Conservation (phyloP, 2,329 filamentous ascomycete species). For the Clonostachys solani region DNA sequence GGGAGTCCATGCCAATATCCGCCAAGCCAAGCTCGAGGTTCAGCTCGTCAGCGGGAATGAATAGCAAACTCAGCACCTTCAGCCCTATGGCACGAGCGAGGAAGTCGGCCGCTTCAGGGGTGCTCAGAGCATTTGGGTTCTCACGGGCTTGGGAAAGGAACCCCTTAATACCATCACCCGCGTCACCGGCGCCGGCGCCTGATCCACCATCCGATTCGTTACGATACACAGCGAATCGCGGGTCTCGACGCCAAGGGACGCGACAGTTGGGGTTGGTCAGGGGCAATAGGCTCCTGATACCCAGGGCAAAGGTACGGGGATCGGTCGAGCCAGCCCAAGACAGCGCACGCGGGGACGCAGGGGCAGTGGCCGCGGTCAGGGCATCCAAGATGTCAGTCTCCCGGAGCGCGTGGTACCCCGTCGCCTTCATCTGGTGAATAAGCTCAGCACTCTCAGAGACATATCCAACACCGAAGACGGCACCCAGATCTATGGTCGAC, state of each 20-base stretch:
- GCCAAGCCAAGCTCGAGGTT: constrained; percentile 7
- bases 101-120: not conserved
- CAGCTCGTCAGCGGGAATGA: constrained; percentile 4
- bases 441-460: not conserved
- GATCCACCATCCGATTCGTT: constrained; percentile 3
- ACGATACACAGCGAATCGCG: not conserved
- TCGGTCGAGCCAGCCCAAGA: not conserved
- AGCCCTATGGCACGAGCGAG: constrained; percentile 1
- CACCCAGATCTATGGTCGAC: not conserved
- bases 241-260: not conserved
- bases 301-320: not conserved
- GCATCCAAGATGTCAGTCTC: not conserved
- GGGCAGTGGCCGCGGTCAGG: not conserved
- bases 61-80: not conserved
- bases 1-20: constrained; percentile 11
- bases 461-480: not conserved
- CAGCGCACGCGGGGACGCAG: not conserved
- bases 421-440: not conserved
- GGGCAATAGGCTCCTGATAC: not conserved
- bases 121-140: not conserved
- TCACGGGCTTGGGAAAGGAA: not conserved
- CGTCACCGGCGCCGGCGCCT: constrained; percentile 1
- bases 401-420: constrained; percentile 1
- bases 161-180: not conserved
- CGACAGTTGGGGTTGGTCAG: not conserved